phyloP scores from a whole-genome alignment of 805 yeast genomes.

The Debaryomyces tyrocola region DNA sequence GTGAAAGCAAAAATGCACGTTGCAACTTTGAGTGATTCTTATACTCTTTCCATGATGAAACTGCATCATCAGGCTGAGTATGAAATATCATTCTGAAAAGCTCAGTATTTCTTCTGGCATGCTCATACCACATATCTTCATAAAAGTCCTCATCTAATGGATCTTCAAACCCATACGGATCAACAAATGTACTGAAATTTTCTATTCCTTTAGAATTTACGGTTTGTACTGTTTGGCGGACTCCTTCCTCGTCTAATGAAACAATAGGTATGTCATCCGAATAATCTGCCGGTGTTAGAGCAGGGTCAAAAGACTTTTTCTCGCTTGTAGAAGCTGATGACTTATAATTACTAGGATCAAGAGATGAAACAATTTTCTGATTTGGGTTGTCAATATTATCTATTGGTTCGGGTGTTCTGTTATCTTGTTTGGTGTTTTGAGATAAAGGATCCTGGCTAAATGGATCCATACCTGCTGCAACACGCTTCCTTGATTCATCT shows the following conservation, averaged over 20 bases:
- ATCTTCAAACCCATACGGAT: conserved; percentile 87
- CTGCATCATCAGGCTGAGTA: conserved; percentile 92
- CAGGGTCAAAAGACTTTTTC: background rate
- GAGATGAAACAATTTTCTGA: conserved; percentile 9
- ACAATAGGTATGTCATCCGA: conserved; percentile 39
- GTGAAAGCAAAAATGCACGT: conserved; percentile 52
- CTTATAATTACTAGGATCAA: conserved; percentile 6
- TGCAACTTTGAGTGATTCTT: conserved; percentile 64
- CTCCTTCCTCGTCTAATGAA: conserved; percentile 43
- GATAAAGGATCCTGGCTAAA: conserved; percentile 2
- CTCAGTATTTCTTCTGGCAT: conserved; percentile 80
- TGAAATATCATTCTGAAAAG: conserved; percentile 84
- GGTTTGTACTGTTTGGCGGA: conserved; percentile 38
- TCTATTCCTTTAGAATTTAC: conserved; percentile 38
- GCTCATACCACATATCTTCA: conserved; percentile 81
- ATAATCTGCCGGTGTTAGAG: conserved; percentile 2
- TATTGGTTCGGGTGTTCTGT: background rate
- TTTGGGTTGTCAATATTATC: background rate
- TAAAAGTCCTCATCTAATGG: conserved; percentile 81
- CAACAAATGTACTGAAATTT: conserved; percentile 54
- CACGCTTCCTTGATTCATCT: conserved; percentile 39
- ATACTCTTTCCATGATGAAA: conserved; percentile 87
- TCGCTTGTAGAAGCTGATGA: conserved; percentile 7
- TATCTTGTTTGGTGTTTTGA: background rate
- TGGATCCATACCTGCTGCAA: conserved; percentile 28